Evolutionary conservation across 2,329 filamentous ascomycete species (phyloP), one percentile per base, ranked within the genome.

Genomic region (Fusarium sp.): DNA sequence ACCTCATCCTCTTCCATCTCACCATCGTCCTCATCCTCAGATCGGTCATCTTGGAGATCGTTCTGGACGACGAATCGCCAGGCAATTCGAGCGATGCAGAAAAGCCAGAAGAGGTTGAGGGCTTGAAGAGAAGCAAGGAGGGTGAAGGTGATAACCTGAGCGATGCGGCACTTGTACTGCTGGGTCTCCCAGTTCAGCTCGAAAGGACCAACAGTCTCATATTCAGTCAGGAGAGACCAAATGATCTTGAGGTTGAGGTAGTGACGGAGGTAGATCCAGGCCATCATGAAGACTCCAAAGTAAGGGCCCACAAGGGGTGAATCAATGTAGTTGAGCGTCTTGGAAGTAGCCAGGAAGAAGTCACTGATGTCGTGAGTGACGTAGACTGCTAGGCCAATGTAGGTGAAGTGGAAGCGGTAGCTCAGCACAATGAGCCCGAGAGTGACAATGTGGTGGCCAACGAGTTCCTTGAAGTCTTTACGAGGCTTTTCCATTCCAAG

Each of bases 331-430:
- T 97, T 97, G 72, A 97, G 87, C 7, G 90, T 88, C 82, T 97
- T 97, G 63, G 93, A 97, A 3, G 92, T 96, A 36, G 95, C 94
- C 43, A 97, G 86, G 87, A 97, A 97, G 81, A 97, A 97, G 78
- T 97, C 94, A 62, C 90, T 94, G 65, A 97, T 92, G 76, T 98
- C 94, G 79, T 97, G 93, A 11, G 94, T 97, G 65, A 96, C 93
- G 79, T 97, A 98, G 32, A 98, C 93, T 20, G 93, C 92, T 55
- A 97, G 81, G 24, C 94, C 94, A 77, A 98, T 96, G 80, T 97
- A 95, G 20, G 94, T 96, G 79, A 97, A 98, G 80, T 98, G 94
- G 83, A 97, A 98, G 63, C 93, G 89, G 81, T 97, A 98, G 82
- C 92, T 96, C 75, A 95, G 82, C 59, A 81, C 90, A 70, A 98